Conservation (phyloP, 2,329 filamentous ascomycete species). For the Sclerotinia borealis region DNA sequence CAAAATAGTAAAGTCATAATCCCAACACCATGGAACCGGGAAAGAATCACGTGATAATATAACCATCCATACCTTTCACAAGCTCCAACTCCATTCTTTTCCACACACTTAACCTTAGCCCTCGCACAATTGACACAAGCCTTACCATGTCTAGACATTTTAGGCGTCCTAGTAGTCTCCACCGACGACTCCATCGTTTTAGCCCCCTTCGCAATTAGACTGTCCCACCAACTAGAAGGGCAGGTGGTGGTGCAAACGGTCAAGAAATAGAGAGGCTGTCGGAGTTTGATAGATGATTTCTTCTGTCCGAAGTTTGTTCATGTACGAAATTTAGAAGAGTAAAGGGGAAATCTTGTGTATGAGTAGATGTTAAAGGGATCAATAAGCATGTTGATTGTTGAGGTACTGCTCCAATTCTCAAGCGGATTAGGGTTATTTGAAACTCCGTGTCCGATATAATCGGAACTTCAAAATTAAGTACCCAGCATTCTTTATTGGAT, state of each 20-base stretch:
- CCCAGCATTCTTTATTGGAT: background rate
- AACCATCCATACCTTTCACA: constrained; percentile 7
- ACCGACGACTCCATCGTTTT: background rate
- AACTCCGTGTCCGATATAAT: background rate
- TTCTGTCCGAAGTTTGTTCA: background rate
- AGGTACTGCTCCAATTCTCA: background rate
- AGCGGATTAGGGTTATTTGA: background rate
- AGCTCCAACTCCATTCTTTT: background rate
- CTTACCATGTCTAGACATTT: background rate
- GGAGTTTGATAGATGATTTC: background rate
- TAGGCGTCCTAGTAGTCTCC: background rate
- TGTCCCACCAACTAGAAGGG: background rate
- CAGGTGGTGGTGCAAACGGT: background rate
- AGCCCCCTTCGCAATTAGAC: background rate
- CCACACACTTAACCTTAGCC: constrained; percentile 8
- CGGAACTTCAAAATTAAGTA: background rate
- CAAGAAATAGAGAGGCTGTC: background rate
- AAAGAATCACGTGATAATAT: background rate
- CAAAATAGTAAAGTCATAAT: background rate
- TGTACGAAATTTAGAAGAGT: background rate
- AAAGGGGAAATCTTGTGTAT: background rate
- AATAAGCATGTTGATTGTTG: background rate
- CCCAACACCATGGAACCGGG: background rate
- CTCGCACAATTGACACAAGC: constrained; percentile 6
- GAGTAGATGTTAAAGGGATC: background rate